These are phyloP conservation scores for Eimeria maxima DNA, from an alignment of 169 alveolate genomes.

Conservation along the genomic window DNA sequence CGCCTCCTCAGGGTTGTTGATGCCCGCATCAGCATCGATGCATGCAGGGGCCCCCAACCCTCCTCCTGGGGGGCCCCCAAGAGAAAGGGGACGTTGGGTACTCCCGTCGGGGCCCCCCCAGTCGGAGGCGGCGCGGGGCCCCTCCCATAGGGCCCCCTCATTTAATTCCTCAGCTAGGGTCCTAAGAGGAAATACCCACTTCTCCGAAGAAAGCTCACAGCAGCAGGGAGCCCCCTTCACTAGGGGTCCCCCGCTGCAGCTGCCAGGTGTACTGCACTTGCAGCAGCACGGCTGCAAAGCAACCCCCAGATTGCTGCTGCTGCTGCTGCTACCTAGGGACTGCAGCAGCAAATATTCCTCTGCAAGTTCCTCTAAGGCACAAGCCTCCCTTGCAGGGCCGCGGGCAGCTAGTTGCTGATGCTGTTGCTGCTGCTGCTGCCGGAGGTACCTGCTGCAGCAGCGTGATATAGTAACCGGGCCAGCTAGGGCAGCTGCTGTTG, in stretches of 20 bases:
- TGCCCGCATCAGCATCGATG: not conserved
- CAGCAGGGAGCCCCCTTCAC: conserved; percentile 59
- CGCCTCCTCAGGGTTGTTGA: not conserved
- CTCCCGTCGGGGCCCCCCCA: not conserved
- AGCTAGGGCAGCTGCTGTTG: not conserved
- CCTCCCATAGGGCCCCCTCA: conserved; percentile 36
- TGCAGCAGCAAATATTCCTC: conserved; percentile 35
- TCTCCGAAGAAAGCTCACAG: conserved; percentile 23
- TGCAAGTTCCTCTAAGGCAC: conserved; percentile 20
- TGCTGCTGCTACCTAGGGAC: not conserved
- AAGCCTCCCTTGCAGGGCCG: conserved; percentile 13
- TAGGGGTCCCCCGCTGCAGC: conserved; percentile 68
- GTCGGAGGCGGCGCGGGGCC: not conserved
- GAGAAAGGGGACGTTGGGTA: not conserved
- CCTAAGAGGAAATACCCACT: conserved; percentile 20
- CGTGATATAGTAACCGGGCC: not conserved
- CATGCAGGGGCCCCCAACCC: conserved; percentile 6
- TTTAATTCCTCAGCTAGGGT: not conserved
- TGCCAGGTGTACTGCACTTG: conserved; percentile 18
- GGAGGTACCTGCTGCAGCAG: conserved; percentile 38
- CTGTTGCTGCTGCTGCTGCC: conserved; percentile 68
- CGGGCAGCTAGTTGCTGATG: not conserved
- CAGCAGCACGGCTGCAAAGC: conserved; percentile 32
- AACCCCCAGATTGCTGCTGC: not conserved
- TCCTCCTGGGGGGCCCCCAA: conserved; percentile 45